These are phyloP conservation scores for Penicillium malachiteum DNA, from an alignment of 495 filamentous ascomycete species.

Conservation along the genomic window DNA sequence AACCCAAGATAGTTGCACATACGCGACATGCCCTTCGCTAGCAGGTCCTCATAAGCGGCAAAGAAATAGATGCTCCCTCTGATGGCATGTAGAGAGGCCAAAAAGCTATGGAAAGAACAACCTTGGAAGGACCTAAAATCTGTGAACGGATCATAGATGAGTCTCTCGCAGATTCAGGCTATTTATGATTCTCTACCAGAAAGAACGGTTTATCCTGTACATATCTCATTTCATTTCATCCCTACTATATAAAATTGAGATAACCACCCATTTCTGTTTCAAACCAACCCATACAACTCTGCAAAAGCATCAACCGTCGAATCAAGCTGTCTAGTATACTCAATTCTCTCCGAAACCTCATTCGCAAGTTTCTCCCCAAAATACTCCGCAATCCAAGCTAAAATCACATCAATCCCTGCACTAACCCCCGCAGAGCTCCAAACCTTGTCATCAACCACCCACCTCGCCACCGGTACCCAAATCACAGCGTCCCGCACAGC, in stretches of 20 bases:
- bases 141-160: background rate
- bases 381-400: conserved; percentile 27
- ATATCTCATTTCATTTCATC: too few relatives aligned
- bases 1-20: too few relatives aligned
- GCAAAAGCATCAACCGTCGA: conserved; percentile 23
- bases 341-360: conserved; percentile 13
- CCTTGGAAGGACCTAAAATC: background rate
- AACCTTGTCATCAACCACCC: conserved; percentile 64
- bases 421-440: conserved; percentile 65
- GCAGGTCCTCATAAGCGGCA: too few relatives aligned
- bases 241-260: too few relatives aligned
- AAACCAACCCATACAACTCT: conserved; percentile 14
- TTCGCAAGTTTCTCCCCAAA: conserved; percentile 18
- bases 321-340: conserved; percentile 21
- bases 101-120: background rate
- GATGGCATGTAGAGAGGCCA: too few relatives aligned
- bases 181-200: too few relatives aligned
- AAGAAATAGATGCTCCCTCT: too few relatives aligned
- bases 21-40: too few relatives aligned
- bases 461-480: conserved; percentile 63
- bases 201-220: too few relatives aligned
- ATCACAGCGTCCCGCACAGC: conserved; percentile 42
- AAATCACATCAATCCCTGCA: conserved; percentile 63
- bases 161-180: too few relatives aligned
- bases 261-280: too few relatives aligned